Conservation (phyloP, 129 eudicot species). For the Escallonia rubra region DNA sequence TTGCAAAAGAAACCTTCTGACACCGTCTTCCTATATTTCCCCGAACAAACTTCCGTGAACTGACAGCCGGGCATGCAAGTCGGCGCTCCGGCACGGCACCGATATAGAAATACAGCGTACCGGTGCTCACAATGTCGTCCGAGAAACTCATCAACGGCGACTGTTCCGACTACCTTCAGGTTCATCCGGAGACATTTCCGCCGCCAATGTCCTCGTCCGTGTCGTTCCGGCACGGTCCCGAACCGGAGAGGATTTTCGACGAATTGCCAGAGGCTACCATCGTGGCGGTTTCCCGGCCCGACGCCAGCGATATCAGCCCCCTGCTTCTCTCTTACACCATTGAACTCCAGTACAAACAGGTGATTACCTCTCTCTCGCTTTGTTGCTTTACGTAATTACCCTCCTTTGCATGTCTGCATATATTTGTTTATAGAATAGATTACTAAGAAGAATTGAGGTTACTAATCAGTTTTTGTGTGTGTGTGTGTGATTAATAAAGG, state of each 20-base stretch:
- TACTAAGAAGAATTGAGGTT: too few species aligned
- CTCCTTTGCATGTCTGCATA: not conserved
- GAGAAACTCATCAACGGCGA: slow-evolving; percentile 43
- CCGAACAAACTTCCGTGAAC: too few species aligned
- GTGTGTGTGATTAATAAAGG: too few species aligned
- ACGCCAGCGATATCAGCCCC: slow-evolving; percentile 79
- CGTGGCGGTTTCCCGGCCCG: slow-evolving; percentile 76
- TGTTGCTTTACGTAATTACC: too few species aligned
- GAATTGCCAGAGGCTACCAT: slow-evolving; percentile 78
- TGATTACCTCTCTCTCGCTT: not conserved
- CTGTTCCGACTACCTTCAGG: not conserved
- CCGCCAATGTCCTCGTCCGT: slow-evolving; percentile 31
- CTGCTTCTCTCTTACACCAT: slow-evolving; percentile 85
- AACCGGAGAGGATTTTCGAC: slow-evolving; percentile 51
- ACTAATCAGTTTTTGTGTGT: too few species aligned
- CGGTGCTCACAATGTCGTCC: slow-evolving; percentile 32
- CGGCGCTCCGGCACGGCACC: too few species aligned
- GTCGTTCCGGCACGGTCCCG: slow-evolving; percentile 30
- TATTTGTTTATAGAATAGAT: not conserved
- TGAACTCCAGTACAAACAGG: slow-evolving; percentile 89
- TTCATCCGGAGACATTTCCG: slow-evolving; percentile 10
- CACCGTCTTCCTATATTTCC: too few species aligned
- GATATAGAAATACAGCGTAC: too few species aligned
- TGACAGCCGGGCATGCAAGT: too few species aligned
- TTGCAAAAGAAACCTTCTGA: too few species aligned